Conservation (phyloP, 192 early-diverging fungal species). For the Coemansia sp. region DNA sequence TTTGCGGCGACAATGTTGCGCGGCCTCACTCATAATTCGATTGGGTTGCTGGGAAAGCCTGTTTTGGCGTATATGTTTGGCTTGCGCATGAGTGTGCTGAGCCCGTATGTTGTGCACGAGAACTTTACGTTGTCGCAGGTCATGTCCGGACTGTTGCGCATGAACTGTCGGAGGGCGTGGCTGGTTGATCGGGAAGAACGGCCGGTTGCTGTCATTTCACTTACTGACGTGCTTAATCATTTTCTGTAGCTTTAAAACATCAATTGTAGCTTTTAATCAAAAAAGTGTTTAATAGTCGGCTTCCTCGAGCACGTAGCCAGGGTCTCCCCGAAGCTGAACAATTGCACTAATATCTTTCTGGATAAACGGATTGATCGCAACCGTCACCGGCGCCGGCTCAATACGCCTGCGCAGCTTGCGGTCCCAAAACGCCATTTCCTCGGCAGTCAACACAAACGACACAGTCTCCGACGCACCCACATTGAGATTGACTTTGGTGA, state of each 20-base stretch:
- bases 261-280: background rate
- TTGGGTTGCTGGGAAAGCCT: conserved; percentile 45
- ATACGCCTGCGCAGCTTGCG: conserved; percentile 20
- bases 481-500: conserved; percentile 52
- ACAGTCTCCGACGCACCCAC: conserved; percentile 52
- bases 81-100: conserved; percentile 15
- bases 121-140: conserved; percentile 48
- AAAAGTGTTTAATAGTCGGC: background rate
- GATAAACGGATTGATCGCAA: conserved; percentile 34
- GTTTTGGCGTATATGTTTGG: conserved; percentile 52
- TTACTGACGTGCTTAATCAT: conserved; percentile 43
- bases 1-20: conserved; percentile 40
- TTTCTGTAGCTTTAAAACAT: conserved; percentile 18
- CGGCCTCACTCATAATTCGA: conserved; percentile 15
- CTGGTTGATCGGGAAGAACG: conserved; percentile 35
- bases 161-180: conserved; percentile 52
- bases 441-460: conserved; percentile 37
- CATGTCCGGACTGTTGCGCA: conserved; percentile 47
- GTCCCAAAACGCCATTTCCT: conserved; percentile 45
- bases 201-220: conserved; percentile 43
- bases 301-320: conserved; percentile 21
- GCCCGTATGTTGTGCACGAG: conserved; percentile 40
- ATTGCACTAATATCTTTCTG: conserved; percentile 13
- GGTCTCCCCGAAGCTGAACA: conserved; percentile 17
- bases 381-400: conserved; percentile 30